Evolutionary conservation across 768 basidiomycete species (phyloP).

Genomic region (Pisolithus marmoratus): DNA sequence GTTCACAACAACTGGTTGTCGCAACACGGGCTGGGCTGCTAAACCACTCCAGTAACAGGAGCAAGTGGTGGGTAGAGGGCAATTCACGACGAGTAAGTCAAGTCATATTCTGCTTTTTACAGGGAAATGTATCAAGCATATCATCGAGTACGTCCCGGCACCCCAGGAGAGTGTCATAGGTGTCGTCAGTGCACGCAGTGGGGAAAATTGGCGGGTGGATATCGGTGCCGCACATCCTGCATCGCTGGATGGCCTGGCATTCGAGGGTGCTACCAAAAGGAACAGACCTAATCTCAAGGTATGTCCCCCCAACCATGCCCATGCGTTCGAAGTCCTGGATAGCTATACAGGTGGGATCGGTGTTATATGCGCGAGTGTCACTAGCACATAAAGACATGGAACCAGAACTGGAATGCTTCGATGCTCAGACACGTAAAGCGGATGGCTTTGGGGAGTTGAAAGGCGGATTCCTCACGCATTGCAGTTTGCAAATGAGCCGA

Average conservation of each 20-base stretch:
- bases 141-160: conserved; percentile 79
- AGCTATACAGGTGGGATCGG: conserved; percentile 66
- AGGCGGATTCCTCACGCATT: conserved; percentile 76
- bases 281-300: conserved; percentile 94
- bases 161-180: conserved; percentile 88
- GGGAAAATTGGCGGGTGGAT: conserved; percentile 91
- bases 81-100: conserved; percentile 76
- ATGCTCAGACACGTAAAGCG: conserved; percentile 86
- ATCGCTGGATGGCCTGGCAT: conserved; percentile 82
- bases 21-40: conserved; percentile 69
- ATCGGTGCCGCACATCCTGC: conserved; percentile 88
- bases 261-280: conserved; percentile 93
- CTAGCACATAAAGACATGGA: conserved; percentile 97
- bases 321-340: conserved; percentile 2
- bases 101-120: neutral
- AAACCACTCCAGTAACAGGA: conserved; percentile 63
- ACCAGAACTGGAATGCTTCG: conserved; percentile 94
- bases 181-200: conserved; percentile 68
- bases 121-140: neutral
- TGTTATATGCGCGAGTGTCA: conserved; percentile 90
- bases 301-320: conserved; percentile 1
- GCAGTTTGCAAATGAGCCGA: conserved; percentile 82
- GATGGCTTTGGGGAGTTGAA: conserved; percentile 94
- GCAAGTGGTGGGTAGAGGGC: conserved; percentile 85
- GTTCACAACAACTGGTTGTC: conserved; percentile 37